A percentile compares a stretch with the other conserved stretches of the same genome.
phyloP scores from a whole-genome alignment of 371 early-diverging fungal genomes.

The Vairimorpha necatrix region DNA sequence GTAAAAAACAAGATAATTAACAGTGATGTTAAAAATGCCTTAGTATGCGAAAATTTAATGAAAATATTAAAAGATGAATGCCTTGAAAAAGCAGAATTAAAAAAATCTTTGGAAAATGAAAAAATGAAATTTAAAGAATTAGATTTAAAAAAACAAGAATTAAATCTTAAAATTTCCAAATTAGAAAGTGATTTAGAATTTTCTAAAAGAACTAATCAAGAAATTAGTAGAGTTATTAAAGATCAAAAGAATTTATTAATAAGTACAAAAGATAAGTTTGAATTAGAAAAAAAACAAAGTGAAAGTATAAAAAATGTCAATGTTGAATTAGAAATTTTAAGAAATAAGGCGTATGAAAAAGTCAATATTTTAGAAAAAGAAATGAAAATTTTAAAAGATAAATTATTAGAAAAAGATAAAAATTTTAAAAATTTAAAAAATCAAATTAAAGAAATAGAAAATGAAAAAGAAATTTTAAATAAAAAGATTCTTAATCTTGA shows the following conservation, averaged over 20 bases:
- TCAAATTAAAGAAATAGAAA: conserved; percentile 35
- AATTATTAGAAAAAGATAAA: conserved; percentile 47
- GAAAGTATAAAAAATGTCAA: conserved; percentile 39
- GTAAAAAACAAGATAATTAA: conserved; percentile 47
- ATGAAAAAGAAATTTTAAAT: conserved; percentile 21
- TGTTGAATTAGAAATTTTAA: conserved; percentile 49
- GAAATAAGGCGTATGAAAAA: conserved; percentile 44
- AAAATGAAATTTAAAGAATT: conserved; percentile 20
- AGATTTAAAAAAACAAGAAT: conserved; percentile 14
- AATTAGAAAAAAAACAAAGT: conserved; percentile 30
- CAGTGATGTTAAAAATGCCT: conserved; percentile 48
- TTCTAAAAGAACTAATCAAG: conserved; percentile 37
- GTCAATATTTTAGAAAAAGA: conserved; percentile 53
- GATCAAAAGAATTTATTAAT: conserved; percentile 53
- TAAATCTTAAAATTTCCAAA: conserved; percentile 34
- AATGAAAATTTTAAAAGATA: conserved; percentile 43
- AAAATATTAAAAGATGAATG: conserved; percentile 53
- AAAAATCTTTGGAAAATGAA: conserved; percentile 18
- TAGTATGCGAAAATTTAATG: conserved; percentile 56
- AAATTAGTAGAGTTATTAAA: conserved; percentile 50
- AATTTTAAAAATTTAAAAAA: conserved; percentile 23
- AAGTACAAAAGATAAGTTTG: conserved; percentile 28
- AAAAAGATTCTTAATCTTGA: conserved; percentile 34
- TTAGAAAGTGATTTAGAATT: conserved; percentile 42
- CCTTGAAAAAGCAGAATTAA: conserved; percentile 41